Conservation (phyloP, 257 asterid genomes). For the Nicotiana obtusifolia region DNA sequence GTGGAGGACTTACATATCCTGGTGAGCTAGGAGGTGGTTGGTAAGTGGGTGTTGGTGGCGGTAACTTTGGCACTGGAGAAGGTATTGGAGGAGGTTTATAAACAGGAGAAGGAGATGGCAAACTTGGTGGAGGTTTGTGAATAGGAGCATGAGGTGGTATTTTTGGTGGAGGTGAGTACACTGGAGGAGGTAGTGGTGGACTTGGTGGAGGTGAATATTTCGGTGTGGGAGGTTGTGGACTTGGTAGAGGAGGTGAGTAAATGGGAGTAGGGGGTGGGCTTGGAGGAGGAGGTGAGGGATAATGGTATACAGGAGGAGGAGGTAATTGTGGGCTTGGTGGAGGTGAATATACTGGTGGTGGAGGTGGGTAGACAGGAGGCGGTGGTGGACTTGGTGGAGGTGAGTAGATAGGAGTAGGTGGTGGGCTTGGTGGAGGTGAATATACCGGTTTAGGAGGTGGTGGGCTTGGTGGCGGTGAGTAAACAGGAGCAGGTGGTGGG, state of each 20-base stretch:
- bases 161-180: neutral
- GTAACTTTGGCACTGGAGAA: neutral
- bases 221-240: neutral
- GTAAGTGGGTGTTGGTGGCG: neutral
- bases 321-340: neutral
- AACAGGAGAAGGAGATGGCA: neutral
- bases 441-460: neutral
- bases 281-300: neutral
- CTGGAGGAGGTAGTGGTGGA: neutral
- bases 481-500: neutral
- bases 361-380: neutral
- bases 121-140: neutral
- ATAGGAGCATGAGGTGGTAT: neutral
- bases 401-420: neutral
- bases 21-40: neutral
- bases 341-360: neutral
- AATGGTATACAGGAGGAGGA: neutral
- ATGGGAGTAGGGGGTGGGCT: neutral
- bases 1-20: constrained; percentile 1
- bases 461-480: neutral
- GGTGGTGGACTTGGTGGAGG: neutral
- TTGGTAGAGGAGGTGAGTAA: neutral
- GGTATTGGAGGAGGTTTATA: neutral
- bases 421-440: neutral
- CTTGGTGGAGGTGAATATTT: neutral